Evolutionary conservation across 2,329 filamentous ascomycete genomes (phyloP).

Genomic region (Talaromyces islandicus): DNA sequence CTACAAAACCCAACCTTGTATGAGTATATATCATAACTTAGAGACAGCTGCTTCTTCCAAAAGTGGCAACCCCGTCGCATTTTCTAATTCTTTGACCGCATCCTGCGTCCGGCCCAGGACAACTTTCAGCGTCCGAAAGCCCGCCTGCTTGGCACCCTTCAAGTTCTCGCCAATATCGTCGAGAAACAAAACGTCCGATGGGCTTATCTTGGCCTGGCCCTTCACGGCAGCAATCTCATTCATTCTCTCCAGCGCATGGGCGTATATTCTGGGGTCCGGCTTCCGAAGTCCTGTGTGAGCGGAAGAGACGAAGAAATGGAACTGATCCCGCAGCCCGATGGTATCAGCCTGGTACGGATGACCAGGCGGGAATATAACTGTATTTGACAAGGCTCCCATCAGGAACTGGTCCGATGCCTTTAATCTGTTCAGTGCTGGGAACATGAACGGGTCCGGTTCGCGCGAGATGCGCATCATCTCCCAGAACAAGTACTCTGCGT

Average conservation of each 20-base stretch:
- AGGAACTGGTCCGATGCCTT: slow-evolving; percentile 60
- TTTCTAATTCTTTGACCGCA: slow-evolving; percentile 77
- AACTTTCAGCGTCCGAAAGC: slow-evolving; percentile 82
- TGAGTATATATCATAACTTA: neutral
- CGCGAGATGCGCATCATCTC: slow-evolving; percentile 77
- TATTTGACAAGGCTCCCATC: slow-evolving; percentile 82
- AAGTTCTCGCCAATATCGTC: slow-evolving; percentile 95
- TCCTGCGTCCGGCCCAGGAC: slow-evolving; percentile 68
- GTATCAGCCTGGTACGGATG: slow-evolving; percentile 60
- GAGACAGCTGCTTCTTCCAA: slow-evolving; percentile 23
- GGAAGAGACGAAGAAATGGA: slow-evolving; percentile 83
- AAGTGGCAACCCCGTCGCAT: slow-evolving; percentile 59
- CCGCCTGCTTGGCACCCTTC: slow-evolving; percentile 67
- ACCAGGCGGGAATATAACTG: slow-evolving; percentile 72
- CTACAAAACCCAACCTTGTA: neutral
- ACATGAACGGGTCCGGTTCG: slow-evolving; percentile 78
- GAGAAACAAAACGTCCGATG: slow-evolving; percentile 73
- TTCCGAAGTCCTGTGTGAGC: slow-evolving; percentile 86
- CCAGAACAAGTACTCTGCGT: slow-evolving; percentile 77
- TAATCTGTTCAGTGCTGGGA: slow-evolving; percentile 68
- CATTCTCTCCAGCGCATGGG: slow-evolving; percentile 62
- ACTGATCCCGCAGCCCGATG: slow-evolving; percentile 59
- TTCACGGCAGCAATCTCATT: slow-evolving; percentile 56
- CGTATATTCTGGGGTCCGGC: slow-evolving; percentile 76
- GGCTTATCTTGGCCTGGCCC: slow-evolving; percentile 49